These are phyloP conservation scores for Penicillium concentricum DNA, from an alignment of 2,329 filamentous ascomycete species.

Conservation along the genomic window DNA sequence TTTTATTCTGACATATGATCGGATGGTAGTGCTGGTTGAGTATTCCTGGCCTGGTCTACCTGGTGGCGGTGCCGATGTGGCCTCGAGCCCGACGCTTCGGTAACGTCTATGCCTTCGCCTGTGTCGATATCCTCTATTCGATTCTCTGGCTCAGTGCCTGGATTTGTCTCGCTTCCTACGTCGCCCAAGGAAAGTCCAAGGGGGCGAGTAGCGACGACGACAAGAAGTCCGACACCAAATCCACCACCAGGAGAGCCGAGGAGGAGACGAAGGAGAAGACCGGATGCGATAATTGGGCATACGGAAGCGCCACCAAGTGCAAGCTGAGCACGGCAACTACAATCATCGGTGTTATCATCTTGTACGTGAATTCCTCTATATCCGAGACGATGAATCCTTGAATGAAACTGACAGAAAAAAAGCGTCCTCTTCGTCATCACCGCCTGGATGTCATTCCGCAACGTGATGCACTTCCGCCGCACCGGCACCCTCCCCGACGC, in stretches of 20 bases:
- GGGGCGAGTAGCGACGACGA: slow-evolving; percentile 37
- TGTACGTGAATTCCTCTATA: slow-evolving; percentile 42
- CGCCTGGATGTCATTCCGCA: slow-evolving; percentile 54
- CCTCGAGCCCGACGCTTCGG: slow-evolving; percentile 57
- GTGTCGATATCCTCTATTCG: slow-evolving; percentile 54
- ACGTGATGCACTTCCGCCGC: slow-evolving; percentile 56
- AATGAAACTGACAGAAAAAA: not conserved
- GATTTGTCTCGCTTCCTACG: slow-evolving; percentile 57
- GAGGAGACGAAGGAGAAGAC: slow-evolving; percentile 31
- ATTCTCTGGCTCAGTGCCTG: slow-evolving; percentile 62
- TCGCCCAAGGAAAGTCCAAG: slow-evolving; percentile 53
- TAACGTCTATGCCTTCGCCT: slow-evolving; percentile 60
- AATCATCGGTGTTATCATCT: slow-evolving; percentile 58
- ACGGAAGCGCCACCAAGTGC: slow-evolving; percentile 56
- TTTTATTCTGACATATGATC: not conserved
- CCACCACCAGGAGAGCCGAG: slow-evolving; percentile 38
- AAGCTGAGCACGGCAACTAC: slow-evolving; percentile 56
- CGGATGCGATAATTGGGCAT: slow-evolving; percentile 45
- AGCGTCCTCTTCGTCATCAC: slow-evolving; percentile 57
- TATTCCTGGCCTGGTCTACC: slow-evolving; percentile 59
- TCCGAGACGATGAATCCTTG: not conserved
- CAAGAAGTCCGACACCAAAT: slow-evolving; percentile 30
- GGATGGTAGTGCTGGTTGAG: slow-evolving; percentile 57
- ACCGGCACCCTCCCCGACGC: slow-evolving; percentile 55
- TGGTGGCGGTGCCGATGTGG: slow-evolving; percentile 61